Conservation (phyloP, 371 early-diverging fungal species). For the Lichtheimia ramosa region DNA sequence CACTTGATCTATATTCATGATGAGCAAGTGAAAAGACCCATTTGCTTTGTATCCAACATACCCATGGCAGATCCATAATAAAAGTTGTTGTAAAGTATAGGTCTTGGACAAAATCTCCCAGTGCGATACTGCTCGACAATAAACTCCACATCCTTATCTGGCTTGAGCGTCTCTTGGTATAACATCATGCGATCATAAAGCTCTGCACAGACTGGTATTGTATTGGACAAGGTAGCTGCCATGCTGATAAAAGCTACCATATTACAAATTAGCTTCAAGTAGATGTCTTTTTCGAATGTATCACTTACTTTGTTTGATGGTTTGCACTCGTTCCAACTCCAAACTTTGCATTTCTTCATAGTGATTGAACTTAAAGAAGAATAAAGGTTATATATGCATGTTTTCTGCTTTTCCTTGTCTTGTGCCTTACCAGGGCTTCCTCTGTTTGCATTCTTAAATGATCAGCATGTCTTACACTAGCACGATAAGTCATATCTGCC, state of each 20-base stretch:
- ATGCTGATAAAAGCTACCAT: constrained; percentile 61
- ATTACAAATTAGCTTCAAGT: too few relatives aligned
- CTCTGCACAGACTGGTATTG: constrained; percentile 53
- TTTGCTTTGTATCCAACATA: constrained; percentile 10
- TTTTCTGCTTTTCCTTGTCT: too few relatives aligned
- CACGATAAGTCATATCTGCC: constrained; percentile 58
- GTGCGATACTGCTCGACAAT: constrained; percentile 72
- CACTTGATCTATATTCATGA: constrained; percentile 52
- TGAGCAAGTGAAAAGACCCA: background rate
- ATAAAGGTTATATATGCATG: too few relatives aligned
- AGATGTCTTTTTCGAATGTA: background rate
- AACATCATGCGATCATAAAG: constrained; percentile 63
- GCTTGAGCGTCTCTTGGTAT: constrained; percentile 69
- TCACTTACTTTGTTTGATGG: constrained; percentile 54
- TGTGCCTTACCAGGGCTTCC: constrained; percentile 59
- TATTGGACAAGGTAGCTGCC: constrained; percentile 62
- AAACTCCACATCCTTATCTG: constrained; percentile 67
- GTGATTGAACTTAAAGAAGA: constrained; percentile 41
- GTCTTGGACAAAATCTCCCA: constrained; percentile 67
- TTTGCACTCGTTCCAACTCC: constrained; percentile 59
- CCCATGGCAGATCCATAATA: constrained; percentile 60
- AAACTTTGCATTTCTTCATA: constrained; percentile 59
- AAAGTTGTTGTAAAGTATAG: constrained; percentile 61
- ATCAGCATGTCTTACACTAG: constrained; percentile 59
- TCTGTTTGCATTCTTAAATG: constrained; percentile 61